Evolutionary conservation across 192 early-diverging fungal genomes (phyloP).

Genomic region (Backusella circina): DNA sequence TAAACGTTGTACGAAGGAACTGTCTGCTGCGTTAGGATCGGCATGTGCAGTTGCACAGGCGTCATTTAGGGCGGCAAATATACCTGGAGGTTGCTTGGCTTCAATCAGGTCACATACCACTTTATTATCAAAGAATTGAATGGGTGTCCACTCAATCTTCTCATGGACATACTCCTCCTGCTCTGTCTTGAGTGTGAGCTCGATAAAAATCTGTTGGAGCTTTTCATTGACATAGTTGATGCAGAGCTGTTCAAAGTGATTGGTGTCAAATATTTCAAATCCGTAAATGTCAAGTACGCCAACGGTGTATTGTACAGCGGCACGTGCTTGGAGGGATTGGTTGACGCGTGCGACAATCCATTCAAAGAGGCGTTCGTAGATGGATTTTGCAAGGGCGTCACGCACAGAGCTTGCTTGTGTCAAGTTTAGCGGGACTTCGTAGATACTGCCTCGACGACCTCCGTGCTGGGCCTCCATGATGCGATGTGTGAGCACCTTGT

Average conservation of each 20-base stretch:
- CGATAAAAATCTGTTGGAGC: slow-evolving; percentile 97
- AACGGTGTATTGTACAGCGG: slow-evolving; percentile 58
- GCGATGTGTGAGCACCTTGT: slow-evolving; percentile 60
- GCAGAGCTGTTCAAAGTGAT: slow-evolving; percentile 97
- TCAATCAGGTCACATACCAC: slow-evolving; percentile 98
- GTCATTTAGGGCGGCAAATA: slow-evolving; percentile 91
- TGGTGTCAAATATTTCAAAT: slow-evolving; percentile 92
- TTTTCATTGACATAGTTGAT: slow-evolving; percentile 99
- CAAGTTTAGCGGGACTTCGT: slow-evolving; percentile 88
- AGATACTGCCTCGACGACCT: slow-evolving; percentile 67
- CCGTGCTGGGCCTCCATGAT: slow-evolving; percentile 72
- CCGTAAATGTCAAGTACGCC: slow-evolving; percentile 98
- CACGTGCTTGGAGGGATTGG: slow-evolving; percentile 67
- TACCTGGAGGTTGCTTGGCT: slow-evolving; percentile 89
- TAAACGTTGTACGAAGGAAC: slow-evolving; percentile 64
- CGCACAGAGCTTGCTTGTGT: slow-evolving; percentile 85
- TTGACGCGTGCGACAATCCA: slow-evolving; percentile 97
- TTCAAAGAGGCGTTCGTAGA: slow-evolving; percentile 94
- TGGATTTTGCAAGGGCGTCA: slow-evolving; percentile 88
- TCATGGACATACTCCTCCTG: slow-evolving; percentile 99
- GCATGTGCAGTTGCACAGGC: slow-evolving; percentile 97
- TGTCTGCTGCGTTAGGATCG: slow-evolving; percentile 72
- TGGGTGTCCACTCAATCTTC: slow-evolving; percentile 95
- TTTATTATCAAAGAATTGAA: slow-evolving; percentile 99
- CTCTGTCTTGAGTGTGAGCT: slow-evolving; percentile 95